Percentiles rank a stretch among this genome's conserved stretches.
Conservation (phyloP, 805 yeast species). For the Ogataea parapolymorpha region DNA sequence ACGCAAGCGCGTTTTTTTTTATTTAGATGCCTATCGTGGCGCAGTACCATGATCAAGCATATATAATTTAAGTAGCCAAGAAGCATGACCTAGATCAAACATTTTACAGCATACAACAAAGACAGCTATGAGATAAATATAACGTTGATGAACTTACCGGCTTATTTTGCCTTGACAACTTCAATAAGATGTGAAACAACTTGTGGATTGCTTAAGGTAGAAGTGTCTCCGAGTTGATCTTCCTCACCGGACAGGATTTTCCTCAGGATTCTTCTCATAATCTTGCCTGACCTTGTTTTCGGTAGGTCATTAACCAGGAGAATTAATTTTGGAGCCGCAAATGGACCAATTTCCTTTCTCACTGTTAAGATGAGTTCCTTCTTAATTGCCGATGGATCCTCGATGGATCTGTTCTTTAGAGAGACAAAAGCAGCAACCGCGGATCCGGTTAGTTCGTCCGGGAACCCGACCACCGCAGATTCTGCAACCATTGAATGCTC, state of each 20-base stretch:
- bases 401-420: slow-evolving; percentile 51
- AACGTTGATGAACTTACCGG: not conserved
- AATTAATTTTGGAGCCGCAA: slow-evolving; percentile 79
- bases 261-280: slow-evolving; percentile 82
- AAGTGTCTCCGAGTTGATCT: slow-evolving; percentile 76
- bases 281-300: slow-evolving; percentile 83
- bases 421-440: slow-evolving; percentile 83
- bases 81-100: not conserved
- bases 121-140: too few species aligned
- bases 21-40: not conserved
- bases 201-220: slow-evolving; percentile 74
- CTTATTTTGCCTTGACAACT: slow-evolving; percentile 36
- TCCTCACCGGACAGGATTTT: slow-evolving; percentile 72
- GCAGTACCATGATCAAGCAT: not conserved
- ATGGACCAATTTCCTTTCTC: slow-evolving; percentile 78
- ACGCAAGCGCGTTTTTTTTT: not conserved
- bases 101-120: too few species aligned
- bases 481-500: slow-evolving; percentile 72
- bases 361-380: slow-evolving; percentile 66
- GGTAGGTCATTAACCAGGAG: slow-evolving; percentile 75
- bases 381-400: slow-evolving; percentile 52
- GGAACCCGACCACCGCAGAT: slow-evolving; percentile 80
- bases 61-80: not conserved
- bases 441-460: slow-evolving; percentile 82
- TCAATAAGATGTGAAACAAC: slow-evolving; percentile 65